Evolutionary conservation across 2,329 filamentous ascomycete species (phyloP), one percentile per base, ranked within the genome.

Genomic region (Nigrospora oryzae): DNA sequence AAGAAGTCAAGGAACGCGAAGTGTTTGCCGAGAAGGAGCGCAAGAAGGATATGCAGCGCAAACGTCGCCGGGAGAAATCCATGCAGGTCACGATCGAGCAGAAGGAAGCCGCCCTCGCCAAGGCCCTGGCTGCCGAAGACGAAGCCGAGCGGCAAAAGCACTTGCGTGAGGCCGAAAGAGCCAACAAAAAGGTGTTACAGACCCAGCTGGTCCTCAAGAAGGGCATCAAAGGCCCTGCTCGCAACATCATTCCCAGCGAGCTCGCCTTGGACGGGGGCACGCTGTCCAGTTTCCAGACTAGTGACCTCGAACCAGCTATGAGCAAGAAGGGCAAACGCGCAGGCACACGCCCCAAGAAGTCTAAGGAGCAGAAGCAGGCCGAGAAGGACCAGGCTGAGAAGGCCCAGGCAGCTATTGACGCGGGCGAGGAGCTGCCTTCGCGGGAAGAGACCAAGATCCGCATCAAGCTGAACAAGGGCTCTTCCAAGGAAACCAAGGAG

Each of bases 41-140:
- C 52, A 98, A 98, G 73, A 98, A 98, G 71, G 93, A 98, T 60
- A 97, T 98, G 89, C 93, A 98, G 63, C 86, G 93, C 51, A 98
- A 97, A 70, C 81, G 93, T 48, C 84, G 93, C 37, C 85, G 93
- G 15, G 91, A 97, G 63, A 96, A 96, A 70, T 95, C 91, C 5
- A 89, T 96, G 74, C 89, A 89, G 4, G 85, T 94, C 48, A 91
- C 89, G 7, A 86, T 94, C 56, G 91, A 96, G 61, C 84, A 89
- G 61, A 93, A 94, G 68, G 86, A 93, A 51, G 80, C 85, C 4
- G 87, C 89, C 4, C 73, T 95, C 38, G 82, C 84, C 50, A 84
- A 84, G 52, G 88, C 90, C 11, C 78, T 84, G 47, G 79, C 83
- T 43, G 86, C 88, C 3, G 79, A 86, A 51, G 89, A 96, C 58